Conservation (phyloP, 2,329 filamentous ascomycete species). For the Sporothrix luriei region DNA sequence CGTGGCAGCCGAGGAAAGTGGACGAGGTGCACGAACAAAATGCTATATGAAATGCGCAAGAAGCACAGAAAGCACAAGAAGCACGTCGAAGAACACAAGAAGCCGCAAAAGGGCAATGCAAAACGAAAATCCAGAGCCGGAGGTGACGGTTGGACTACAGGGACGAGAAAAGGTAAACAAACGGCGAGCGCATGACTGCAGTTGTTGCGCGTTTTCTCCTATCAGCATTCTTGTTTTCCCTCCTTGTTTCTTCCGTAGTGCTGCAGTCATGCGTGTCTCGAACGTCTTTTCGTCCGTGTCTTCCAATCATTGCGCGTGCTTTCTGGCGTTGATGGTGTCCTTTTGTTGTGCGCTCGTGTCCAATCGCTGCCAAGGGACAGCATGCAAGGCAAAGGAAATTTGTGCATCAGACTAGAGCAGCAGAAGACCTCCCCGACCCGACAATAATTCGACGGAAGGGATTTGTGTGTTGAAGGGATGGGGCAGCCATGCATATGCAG, state of each 20-base stretch:
- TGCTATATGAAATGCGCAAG: not conserved
- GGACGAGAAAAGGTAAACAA: constrained; percentile 27
- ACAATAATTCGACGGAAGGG: not conserved
- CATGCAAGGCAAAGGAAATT: constrained; percentile 23
- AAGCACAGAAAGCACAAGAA: not conserved
- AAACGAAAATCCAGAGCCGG: not conserved
- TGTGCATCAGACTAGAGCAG: not conserved
- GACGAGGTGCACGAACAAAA: not conserved
- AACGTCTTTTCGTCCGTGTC: not conserved
- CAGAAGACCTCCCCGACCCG: not conserved
- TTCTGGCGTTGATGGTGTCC: not conserved
- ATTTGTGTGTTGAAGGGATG: constrained; percentile 18
- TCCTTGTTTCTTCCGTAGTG: not conserved
- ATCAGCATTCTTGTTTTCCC: not conserved
- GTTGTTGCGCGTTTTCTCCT: not conserved
- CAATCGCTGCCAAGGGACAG: not conserved
- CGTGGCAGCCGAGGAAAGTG: constrained; percentile 14
- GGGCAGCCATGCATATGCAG: constrained; percentile 33
- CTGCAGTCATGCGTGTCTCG: constrained; percentile 10
- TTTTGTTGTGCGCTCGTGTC: not conserved
- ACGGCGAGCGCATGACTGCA: not conserved
- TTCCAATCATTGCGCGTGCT: constrained; percentile 16
- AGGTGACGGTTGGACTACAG: constrained; percentile 5
- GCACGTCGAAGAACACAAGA: not conserved
- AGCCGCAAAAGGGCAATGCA: not conserved